These are phyloP conservation scores for Pterocarpus macrocarpus DNA, from an alignment of 306 rosid genomes.

Conservation along the genomic window DNA sequence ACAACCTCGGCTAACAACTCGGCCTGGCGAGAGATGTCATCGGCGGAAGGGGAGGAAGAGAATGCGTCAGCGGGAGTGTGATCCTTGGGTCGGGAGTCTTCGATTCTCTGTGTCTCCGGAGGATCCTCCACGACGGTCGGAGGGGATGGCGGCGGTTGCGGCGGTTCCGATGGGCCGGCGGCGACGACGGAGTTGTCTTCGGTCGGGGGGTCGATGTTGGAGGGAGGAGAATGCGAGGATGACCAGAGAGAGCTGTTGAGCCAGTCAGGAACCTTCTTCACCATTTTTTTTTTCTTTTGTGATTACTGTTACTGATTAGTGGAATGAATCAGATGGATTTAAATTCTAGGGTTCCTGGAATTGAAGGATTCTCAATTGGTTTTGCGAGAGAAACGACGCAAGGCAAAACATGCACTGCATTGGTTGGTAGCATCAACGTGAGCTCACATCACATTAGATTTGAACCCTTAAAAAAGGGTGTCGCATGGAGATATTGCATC, in stretches of 20 bases:
- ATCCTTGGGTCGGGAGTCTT: slow-evolving; percentile 49
- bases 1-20: slow-evolving; percentile 80
- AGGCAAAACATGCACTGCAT: background rate
- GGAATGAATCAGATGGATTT: background rate
- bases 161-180: slow-evolving; percentile 54
- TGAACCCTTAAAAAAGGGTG: no score
- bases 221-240: slow-evolving; percentile 53
- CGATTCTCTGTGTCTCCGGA: slow-evolving; percentile 53
- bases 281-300: slow-evolving; percentile 51
- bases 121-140: slow-evolving; percentile 51
- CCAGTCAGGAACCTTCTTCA: slow-evolving; percentile 96
- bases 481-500: no score
- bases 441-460: no score
- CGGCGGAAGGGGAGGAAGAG: slow-evolving; percentile 56
- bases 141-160: slow-evolving; percentile 60
- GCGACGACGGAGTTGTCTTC: slow-evolving; percentile 45
- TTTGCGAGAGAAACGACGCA: background rate
- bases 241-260: slow-evolving; percentile 98
- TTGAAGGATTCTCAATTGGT: background rate
- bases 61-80: slow-evolving; percentile 29
- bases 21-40: slow-evolving; percentile 84
- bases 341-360: background rate
- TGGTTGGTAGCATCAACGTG: background rate
- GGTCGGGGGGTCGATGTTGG: slow-evolving; percentile 7
- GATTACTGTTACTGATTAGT: background rate